phyloP scores from a whole-genome alignment of 1,284 basidiomycete genomes.

The Coniferiporia weirii region DNA sequence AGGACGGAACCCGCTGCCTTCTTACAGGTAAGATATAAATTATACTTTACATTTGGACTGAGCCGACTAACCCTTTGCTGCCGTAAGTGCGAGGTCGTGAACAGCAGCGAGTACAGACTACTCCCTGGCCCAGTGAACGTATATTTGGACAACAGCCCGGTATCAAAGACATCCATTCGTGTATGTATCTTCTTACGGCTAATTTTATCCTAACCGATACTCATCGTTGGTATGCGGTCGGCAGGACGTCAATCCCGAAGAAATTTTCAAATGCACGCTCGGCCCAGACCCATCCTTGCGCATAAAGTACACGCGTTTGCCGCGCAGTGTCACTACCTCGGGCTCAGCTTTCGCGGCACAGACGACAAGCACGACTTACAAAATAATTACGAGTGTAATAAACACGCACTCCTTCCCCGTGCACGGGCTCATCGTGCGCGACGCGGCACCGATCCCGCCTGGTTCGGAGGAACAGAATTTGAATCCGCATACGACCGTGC shows the following conservation, averaged over 20 bases:
- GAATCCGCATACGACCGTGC: constrained; percentile 20
- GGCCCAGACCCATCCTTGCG: constrained; percentile 45
- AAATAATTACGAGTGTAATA: constrained; percentile 37
- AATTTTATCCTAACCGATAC: neutral
- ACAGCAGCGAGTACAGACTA: constrained; percentile 46
- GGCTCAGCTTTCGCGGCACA: constrained; percentile 41
- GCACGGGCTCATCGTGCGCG: constrained; percentile 40
- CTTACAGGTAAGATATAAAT: constrained; percentile 33
- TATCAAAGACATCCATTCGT: constrained; percentile 41
- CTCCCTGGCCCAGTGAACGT: constrained; percentile 47
- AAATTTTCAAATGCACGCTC: constrained; percentile 50
- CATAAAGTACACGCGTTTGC: constrained; percentile 41
- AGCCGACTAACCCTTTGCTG: neutral
- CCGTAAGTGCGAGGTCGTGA: constrained; percentile 42
- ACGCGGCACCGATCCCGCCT: constrained; percentile 40
- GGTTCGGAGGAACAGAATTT: constrained; percentile 1
- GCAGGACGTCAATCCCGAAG: constrained; percentile 43
- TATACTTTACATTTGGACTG: neutral
- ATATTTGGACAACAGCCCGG: constrained; percentile 45
- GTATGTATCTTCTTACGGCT: constrained; percentile 27
- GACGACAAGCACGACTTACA: constrained; percentile 39
- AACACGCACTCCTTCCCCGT: constrained; percentile 46
- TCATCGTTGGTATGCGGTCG: neutral
- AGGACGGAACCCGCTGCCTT: constrained; percentile 41
- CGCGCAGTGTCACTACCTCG: constrained; percentile 30